These are phyloP conservation scores for Neoboletus magnificus DNA, from an alignment of 768 basidiomycete species.

Conservation along the genomic window DNA sequence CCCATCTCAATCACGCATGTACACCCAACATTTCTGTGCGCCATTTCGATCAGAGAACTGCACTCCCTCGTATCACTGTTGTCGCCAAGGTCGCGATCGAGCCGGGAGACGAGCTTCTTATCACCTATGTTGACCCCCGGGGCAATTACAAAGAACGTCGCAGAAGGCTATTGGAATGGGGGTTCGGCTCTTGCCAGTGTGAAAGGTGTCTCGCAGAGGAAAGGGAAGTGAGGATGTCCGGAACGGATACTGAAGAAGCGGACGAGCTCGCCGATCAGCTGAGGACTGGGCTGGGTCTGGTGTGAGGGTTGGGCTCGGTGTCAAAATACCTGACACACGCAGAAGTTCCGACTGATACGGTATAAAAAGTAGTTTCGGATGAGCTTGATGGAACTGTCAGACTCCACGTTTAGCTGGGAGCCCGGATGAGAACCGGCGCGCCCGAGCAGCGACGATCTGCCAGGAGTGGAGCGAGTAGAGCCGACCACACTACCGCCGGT, in stretches of 20 bases:
- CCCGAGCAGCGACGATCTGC: too few species aligned
- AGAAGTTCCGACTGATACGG: not conserved
- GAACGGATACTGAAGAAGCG: slow-evolving; percentile 12
- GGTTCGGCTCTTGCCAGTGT: slow-evolving; percentile 70
- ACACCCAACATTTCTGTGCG: slow-evolving; percentile 75
- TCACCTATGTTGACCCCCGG: slow-evolving; percentile 75
- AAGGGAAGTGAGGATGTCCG: slow-evolving; percentile 22
- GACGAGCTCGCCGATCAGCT: slow-evolving; percentile 57
- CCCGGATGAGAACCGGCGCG: too few species aligned
- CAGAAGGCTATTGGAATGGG: slow-evolving; percentile 63
- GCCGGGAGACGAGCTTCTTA: slow-evolving; percentile 68
- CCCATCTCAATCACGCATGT: slow-evolving; percentile 86
- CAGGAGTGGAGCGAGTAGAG: too few species aligned
- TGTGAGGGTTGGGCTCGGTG: slow-evolving; percentile 16
- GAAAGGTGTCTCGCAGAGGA: slow-evolving; percentile 63
- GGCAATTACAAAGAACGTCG: slow-evolving; percentile 40
- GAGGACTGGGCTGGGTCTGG: slow-evolving; percentile 61
- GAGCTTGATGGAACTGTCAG: too few species aligned
- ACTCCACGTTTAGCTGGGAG: not conserved
- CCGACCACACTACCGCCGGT: too few species aligned
- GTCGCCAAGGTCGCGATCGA: slow-evolving; percentile 64
- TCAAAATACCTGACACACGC: not conserved
- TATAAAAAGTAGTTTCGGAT: not conserved
- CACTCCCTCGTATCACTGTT: slow-evolving; percentile 72
- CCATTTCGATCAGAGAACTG: slow-evolving; percentile 65